Percentiles rank a stretch among this genome's conserved stretches.
These are phyloP conservation scores for Arachnopeziza araneosa DNA, from an alignment of 2,329 filamentous ascomycete species.

Conservation along the genomic window DNA sequence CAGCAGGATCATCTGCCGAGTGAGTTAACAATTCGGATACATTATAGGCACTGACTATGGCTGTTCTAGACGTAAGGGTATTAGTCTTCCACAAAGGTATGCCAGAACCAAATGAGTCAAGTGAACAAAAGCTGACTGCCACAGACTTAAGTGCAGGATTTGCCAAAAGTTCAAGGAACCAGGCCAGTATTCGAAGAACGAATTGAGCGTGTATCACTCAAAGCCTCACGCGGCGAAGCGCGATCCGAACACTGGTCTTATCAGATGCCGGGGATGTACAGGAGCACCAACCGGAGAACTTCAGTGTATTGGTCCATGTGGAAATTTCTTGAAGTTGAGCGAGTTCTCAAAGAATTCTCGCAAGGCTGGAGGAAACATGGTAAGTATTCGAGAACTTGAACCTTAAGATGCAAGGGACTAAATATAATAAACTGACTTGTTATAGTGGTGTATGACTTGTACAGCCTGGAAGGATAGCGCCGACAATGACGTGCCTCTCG, in stretches of 20 bases:
- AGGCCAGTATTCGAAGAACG: background rate
- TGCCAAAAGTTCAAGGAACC: background rate
- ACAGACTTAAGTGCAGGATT: background rate
- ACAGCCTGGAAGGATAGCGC: constrained; percentile 16
- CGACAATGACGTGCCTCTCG: constrained; percentile 16
- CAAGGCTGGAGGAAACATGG: constrained; percentile 39
- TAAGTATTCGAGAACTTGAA: constrained; percentile 8
- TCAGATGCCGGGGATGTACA: constrained; percentile 15
- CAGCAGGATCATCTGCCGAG: too few relatives aligned
- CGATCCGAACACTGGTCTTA: background rate
- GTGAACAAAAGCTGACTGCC: background rate
- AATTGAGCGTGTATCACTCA: background rate
- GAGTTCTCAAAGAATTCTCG: constrained; percentile 40
- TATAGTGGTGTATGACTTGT: constrained; percentile 36
- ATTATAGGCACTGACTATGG: background rate
- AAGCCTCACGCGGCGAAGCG: background rate
- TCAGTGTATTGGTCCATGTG: constrained; percentile 40
- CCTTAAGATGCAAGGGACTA: background rate
- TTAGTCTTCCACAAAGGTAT: background rate
- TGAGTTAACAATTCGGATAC: background rate
- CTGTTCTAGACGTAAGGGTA: background rate
- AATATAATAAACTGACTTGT: background rate
- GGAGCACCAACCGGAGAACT: constrained; percentile 39
- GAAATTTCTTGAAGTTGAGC: constrained; percentile 39
- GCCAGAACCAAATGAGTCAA: background rate